Evolutionary conservation across 257 asterid species (phyloP), one percentile per base, ranked within the genome.

Genomic region (Nyctanthes arbortristis): DNA sequence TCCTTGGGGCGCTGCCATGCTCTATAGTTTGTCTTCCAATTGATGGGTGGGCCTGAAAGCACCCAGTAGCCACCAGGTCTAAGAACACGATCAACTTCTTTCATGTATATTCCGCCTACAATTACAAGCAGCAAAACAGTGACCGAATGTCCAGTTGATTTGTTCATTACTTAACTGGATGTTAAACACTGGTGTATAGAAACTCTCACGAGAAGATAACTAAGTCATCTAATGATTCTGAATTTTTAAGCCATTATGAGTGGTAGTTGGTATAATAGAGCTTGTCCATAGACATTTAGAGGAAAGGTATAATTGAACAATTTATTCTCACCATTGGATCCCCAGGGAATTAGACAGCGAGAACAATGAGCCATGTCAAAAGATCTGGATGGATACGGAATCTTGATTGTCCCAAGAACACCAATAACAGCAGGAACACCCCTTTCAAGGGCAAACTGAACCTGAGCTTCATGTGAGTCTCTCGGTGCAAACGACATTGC

Each of bases 61-160:
- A 85, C 87, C 89, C 89, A 85, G 66, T 85, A 85, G 28, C 89
- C 91, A 71, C 89, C 91, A 18, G 89, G 91, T 45, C 89, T 77
- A 49, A 85, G 89, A 61, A 85, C 88, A 56, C 91, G 91, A 52
- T 85, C 89, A 34, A 83, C 85, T 81, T 85, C 91, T 63, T 78
- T 83, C 89, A 85, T 76, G 64, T 83, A 85, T 13, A 83, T 75
- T 66, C 91, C 91, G 71, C 84, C 91, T 85, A 78, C 69, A 79
- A 58, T 11, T 47, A 73, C 36, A 77, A 65, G 39, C 33, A 59
- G 55, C 56, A 56, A 56, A 58, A 68, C 56, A 45, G 55, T 43
- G 24, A 43, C 24, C 1, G 54, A 14, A 43, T n/a, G 54, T n/a
- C 22, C 54, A 43, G 54, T 5, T 43, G 52, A 18, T 22, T 30